Evolutionary conservation across 306 rosid species (phyloP), one percentile per base, ranked within the genome.

Genomic region (Fragaria vesca): DNA sequence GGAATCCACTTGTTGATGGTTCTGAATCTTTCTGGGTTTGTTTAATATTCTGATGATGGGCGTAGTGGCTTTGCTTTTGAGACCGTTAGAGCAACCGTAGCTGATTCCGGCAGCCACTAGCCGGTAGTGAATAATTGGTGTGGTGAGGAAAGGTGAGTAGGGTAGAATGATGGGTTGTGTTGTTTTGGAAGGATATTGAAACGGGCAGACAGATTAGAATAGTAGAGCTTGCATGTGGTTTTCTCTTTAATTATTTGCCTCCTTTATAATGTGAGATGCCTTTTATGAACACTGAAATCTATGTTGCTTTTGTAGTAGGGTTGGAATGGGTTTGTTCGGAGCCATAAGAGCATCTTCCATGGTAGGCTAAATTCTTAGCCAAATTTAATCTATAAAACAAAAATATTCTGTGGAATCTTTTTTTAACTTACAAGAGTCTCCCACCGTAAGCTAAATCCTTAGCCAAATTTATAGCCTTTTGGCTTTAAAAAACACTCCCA

Each of bases 141-240:
- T 51, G 75, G 47, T 50, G 62, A 32, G 75, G 75, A 51, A 18
- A 18, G 46, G 54, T 62, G 62, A 30, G 30, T 30, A 32, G 58
- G 55, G 62, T 50, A 71, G 60, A 71, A 71, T 46, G 74, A 71
- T 71, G 62, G 75, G 62, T 52, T 30, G 46, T 70, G 26, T 8
- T 26, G 26, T 70, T 70, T 70, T 47, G 74, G 60, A 70, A 24
- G 26, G 58, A 70, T 28, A 7, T 47, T 70, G 60, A 57, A 71
- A 46, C 15, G 36, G 60, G 3, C 36, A 11, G 52, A 70, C 42
- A 28, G 24, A 18, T 24, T 13, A 62, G 20, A 62, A 26, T 69
- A 69, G 42, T 13, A 69, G 40, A 26, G 67, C 67, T 5, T 28
- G 58, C 60, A 71, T 48, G 43, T 71, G 61, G 24, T 15, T 20